These are phyloP conservation scores for Pleurotus salmoneostramineus DNA, from an alignment of 768 basidiomycete genomes.

Conservation along the genomic window DNA sequence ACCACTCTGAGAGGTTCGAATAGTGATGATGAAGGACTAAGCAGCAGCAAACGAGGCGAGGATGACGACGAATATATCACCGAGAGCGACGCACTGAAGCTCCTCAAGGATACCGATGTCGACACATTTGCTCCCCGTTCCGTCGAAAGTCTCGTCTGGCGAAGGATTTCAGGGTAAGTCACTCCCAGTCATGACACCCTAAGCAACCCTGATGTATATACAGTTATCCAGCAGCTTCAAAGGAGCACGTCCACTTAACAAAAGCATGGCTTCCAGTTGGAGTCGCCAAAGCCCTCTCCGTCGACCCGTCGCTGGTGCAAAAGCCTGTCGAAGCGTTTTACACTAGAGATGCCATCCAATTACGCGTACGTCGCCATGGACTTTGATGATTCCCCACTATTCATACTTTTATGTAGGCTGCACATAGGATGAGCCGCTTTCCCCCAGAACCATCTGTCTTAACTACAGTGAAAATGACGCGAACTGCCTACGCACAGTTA, in stretches of 20 bases:
- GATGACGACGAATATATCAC: constrained; percentile 49
- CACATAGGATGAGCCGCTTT: constrained; percentile 88
- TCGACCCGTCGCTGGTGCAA: constrained; percentile 70
- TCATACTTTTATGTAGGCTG: constrained; percentile 44
- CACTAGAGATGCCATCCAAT: constrained; percentile 86
- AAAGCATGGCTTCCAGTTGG: constrained; percentile 79
- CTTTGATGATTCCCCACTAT: neutral
- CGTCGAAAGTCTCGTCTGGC: constrained; percentile 68
- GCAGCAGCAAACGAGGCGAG: constrained; percentile 17
- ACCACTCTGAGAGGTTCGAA: constrained; percentile 34
- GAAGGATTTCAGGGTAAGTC: constrained; percentile 60
- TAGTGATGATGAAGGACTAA: constrained; percentile 48
- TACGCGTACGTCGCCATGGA: constrained; percentile 57
- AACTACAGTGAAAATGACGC: constrained; percentile 70
- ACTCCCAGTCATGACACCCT: constrained; percentile 3
- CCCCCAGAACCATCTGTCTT: constrained; percentile 66
- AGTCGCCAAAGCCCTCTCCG: constrained; percentile 67
- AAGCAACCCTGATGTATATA: neutral
- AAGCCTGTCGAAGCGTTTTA: constrained; percentile 92
- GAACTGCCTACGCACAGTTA: constrained; percentile 92
- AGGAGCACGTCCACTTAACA: constrained; percentile 69
- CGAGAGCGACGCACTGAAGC: constrained; percentile 55
- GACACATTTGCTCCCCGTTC: constrained; percentile 57
- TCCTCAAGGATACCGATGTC: constrained; percentile 50
- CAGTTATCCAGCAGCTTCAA: constrained; percentile 70